These are phyloP conservation scores for Fusarium sp. DNA, from an alignment of 2,329 filamentous ascomycete species.

Conservation along the genomic window DNA sequence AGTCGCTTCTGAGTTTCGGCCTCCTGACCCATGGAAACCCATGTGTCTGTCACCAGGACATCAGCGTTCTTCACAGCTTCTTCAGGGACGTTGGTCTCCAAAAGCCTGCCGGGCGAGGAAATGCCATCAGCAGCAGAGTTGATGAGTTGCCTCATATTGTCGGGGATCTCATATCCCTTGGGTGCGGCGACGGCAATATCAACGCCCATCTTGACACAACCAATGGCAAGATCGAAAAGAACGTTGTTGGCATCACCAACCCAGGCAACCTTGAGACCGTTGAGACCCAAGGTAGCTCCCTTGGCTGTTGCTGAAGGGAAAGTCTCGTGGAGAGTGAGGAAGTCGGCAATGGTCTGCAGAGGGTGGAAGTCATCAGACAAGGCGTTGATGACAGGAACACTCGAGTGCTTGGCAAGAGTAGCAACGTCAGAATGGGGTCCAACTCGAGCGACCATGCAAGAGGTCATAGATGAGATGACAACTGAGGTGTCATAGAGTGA, in stretches of 20 bases:
- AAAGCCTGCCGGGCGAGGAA: conserved; percentile 70
- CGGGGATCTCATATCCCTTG: conserved; percentile 82
- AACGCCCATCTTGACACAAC: conserved; percentile 85
- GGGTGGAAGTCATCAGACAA: conserved; percentile 93
- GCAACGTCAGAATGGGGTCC: conserved; percentile 80
- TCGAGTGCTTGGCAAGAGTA: conserved; percentile 75
- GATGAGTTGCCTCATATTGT: conserved; percentile 79
- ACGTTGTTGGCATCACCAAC: conserved; percentile 98
- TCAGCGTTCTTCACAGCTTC: conserved; percentile 88
- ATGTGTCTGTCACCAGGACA: conserved; percentile 94
- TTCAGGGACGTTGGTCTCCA: conserved; percentile 82
- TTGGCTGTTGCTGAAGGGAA: conserved; percentile 64
- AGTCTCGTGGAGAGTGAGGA: conserved; percentile 86
- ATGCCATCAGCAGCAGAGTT: conserved; percentile 68
- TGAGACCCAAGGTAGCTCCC: conserved; percentile 69
- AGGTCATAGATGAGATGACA: conserved; percentile 94
- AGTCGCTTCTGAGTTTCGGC: conserved; percentile 81
- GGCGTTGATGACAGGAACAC: conserved; percentile 86
- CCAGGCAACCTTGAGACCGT: conserved; percentile 93
- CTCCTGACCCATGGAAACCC: conserved; percentile 99
- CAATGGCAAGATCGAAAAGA: conserved; percentile 91
- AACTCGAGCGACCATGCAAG: conserved; percentile 83
- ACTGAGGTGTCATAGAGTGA: conserved; percentile 91
- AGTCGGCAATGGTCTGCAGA: conserved; percentile 93
- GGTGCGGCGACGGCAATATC: conserved; percentile 90